Evolutionary conservation across 352 stramenopile genomes (phyloP).

Genomic region (Phytophthora pisi): DNA sequence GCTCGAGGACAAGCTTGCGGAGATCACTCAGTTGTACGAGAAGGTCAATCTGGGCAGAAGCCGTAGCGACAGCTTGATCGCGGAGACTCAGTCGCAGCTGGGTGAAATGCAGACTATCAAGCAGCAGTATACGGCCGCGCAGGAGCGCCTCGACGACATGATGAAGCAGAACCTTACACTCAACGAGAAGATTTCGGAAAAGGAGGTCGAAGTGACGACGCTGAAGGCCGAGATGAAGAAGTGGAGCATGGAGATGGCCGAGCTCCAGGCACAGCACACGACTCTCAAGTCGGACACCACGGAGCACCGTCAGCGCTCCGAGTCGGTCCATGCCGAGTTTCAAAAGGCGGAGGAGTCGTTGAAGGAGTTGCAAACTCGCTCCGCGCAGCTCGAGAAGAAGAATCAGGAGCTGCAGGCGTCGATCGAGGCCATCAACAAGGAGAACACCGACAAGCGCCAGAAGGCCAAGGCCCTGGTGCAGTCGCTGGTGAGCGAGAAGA

Average conservation of each 20-base stretch:
- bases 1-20: constrained; percentile 51
- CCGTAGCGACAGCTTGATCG: constrained; percentile 63
- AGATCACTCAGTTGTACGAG: constrained; percentile 62
- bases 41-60: constrained; percentile 65
- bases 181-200: constrained; percentile 60
- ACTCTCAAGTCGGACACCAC: constrained; percentile 52
- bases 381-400: constrained; percentile 54
- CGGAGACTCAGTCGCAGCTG: constrained; percentile 55
- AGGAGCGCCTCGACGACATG: constrained; percentile 53
- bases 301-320: constrained; percentile 47
- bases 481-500: constrained; percentile 70
- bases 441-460: constrained; percentile 70
- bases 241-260: constrained; percentile 43
- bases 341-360: constrained; percentile 48
- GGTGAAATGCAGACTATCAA: constrained; percentile 48
- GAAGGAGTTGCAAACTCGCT: constrained; percentile 44
- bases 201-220: constrained; percentile 52
- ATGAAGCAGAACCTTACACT: constrained; percentile 60
- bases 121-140: constrained; percentile 39
- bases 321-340: constrained; percentile 49
- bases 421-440: constrained; percentile 54
- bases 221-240: constrained; percentile 54
- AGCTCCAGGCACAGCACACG: constrained; percentile 49
- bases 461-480: constrained; percentile 76
- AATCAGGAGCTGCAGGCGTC: constrained; percentile 54